These are phyloP conservation scores for Fusarium transvaalense DNA, from an alignment of 2,329 filamentous ascomycete genomes.

Conservation along the genomic window DNA sequence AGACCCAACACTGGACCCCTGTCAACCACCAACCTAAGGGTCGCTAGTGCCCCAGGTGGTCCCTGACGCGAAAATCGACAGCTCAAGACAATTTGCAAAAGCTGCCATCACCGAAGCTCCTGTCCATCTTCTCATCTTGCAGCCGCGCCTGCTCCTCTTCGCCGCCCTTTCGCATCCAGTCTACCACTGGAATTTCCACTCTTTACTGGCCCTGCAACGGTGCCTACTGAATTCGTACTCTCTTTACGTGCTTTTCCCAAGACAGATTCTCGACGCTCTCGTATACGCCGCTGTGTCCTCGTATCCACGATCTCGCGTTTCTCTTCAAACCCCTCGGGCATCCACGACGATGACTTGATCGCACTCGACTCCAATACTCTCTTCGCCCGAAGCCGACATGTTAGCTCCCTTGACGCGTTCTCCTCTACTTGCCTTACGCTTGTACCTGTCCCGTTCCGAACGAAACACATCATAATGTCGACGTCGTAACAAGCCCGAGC, in stretches of 20 bases:
- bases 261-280: background rate
- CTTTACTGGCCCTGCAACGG: too few species aligned
- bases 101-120: background rate
- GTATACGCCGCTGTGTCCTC: background rate
- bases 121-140: background rate
- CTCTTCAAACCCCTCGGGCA: background rate
- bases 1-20: too few species aligned
- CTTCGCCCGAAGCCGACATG: background rate
- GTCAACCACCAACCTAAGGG: too few species aligned
- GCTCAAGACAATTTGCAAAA: background rate
- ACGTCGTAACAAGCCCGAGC: background rate
- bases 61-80: too few species aligned
- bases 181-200: background rate
- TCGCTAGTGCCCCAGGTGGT: too few species aligned
- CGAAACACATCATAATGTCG: too few species aligned
- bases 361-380: background rate
- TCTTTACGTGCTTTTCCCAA: background rate
- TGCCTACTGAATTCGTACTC: background rate
- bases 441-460: too few species aligned
- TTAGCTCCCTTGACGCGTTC: background rate
- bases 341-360: background rate
- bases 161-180: background rate
- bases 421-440: background rate
- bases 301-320: background rate
- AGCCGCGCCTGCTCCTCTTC: background rate